Evolutionary conservation across 192 early-diverging fungal genomes (phyloP).

Genomic region (Kickxella alabastrina): DNA sequence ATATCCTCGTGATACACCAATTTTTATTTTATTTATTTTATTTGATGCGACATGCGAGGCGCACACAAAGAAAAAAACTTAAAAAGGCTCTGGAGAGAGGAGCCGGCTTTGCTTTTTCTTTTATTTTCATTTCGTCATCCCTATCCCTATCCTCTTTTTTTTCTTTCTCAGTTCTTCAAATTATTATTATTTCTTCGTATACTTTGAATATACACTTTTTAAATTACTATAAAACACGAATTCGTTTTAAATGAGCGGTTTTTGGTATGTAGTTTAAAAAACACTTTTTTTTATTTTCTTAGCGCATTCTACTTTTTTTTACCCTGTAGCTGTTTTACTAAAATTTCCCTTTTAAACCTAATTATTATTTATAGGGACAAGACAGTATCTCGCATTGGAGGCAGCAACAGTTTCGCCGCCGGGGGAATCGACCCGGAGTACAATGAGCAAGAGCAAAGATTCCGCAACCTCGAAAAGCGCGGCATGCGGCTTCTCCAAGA

Average conservation of each 20-base stretch:
- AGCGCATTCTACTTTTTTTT: too few relatives aligned
- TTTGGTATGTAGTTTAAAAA: constrained; percentile 1
- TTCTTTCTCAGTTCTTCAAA: not conserved
- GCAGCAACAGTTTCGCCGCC: constrained; percentile 9
- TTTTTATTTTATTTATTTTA: too few relatives aligned
- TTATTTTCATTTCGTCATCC: not conserved
- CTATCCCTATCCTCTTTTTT: not conserved
- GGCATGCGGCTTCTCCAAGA: constrained; percentile 82
- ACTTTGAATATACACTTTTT: not conserved
- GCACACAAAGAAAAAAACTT: too few relatives aligned
- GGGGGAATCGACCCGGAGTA: constrained; percentile 63
- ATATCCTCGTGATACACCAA: too few relatives aligned
- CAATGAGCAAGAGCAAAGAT: constrained; percentile 76
- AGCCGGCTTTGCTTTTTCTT: constrained; percentile 4
- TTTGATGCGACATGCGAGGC: too few relatives aligned
- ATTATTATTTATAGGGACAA: constrained; percentile 33
- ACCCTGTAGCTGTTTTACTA: not conserved
- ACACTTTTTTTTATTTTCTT: too few relatives aligned
- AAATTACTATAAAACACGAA: not conserved
- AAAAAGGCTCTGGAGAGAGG: too few relatives aligned
- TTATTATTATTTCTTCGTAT: not conserved
- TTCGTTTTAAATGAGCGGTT: constrained; percentile 1
- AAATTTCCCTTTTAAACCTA: not conserved
- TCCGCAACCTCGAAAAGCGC: constrained; percentile 78
- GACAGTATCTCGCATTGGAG: constrained; percentile 28